Base-by-base conservation (phyloP, 2,329 filamentous ascomycete genomes). In the Calonectria honghensis region DNA sequence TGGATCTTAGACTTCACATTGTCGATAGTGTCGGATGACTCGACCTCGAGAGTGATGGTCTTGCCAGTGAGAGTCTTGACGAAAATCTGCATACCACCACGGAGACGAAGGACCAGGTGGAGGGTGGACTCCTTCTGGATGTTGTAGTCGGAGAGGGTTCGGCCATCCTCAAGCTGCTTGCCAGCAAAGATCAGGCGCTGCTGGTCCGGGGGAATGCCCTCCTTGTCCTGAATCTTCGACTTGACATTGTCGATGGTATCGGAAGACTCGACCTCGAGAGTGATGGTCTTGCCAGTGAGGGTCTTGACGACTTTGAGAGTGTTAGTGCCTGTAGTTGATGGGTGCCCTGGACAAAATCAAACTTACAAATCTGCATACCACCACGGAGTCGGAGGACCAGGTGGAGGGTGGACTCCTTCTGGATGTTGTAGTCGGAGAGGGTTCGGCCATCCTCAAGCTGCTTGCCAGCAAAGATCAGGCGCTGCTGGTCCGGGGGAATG, bases 221-320 rank as follows among this genome's bases (percentile, higher is more conserved):
- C 96, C 92, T 98, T 98, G 83, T 98, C 96, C 87, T 98, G 96
- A 54, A 98, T 98, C 91, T 98, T 98, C 66, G 91, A 93, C 92
- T 98, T 98, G 50, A 98, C 96, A 76, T 98, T 98, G 89, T 98
- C 96, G 86, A 98, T 98, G 51, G 96, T 98, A 81, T 98, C 96
- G 0, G 92, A 94, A 0, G 94, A 96, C 85, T 97, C 95, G 1
- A 97, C 95, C 88, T 97, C 95, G 2, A 97, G 90, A 9, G 96
- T 98, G 84, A 98, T 98, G 68, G 96, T 98, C 91, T 98, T 98
- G 81, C 96, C 96, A 85, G 96, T 98, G 74, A 98, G 86, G 18
- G 94, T 95, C 90, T 95, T 95, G 83, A 95, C 94, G 82, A 95
- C 85, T 86, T 20, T 10, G 35, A 6, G 7, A n/a, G 2, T 59